These are phyloP conservation scores for Fusarium palustre DNA, from an alignment of 2,329 filamentous ascomycete genomes.

Conservation along the genomic window DNA sequence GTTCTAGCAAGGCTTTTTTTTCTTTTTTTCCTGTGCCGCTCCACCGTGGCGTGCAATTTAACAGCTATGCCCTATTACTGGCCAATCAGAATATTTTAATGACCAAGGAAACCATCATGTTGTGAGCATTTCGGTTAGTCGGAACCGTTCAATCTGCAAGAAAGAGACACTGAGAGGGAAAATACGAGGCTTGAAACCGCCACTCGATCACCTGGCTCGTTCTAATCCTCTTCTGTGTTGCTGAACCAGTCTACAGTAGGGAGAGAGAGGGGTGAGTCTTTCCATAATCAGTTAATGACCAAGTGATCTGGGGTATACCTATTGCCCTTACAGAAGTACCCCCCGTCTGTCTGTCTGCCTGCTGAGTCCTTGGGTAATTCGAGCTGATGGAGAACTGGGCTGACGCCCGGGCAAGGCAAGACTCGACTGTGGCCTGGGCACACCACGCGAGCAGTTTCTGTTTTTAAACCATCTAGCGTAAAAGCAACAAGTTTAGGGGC, in stretches of 20 bases:
- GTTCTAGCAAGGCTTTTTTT: background rate
- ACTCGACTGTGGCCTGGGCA: constrained; percentile 1
- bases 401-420: background rate
- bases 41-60: constrained; percentile 5
- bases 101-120: background rate
- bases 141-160: constrained; percentile 9
- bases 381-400: background rate
- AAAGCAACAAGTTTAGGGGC: constrained; percentile 12
- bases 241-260: background rate
- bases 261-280: constrained; percentile 6
- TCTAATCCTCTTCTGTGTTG: constrained; percentile 10
- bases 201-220: constrained; percentile 6
- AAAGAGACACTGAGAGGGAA: background rate
- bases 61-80: background rate
- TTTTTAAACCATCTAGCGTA: constrained; percentile 29
- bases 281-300: constrained; percentile 11
- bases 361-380: background rate
- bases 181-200: constrained; percentile 35
- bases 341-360: background rate
- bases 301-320: constrained; percentile 1
- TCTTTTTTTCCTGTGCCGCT: background rate
- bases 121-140: constrained; percentile 14
- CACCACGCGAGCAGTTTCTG: constrained; percentile 44
- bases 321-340: background rate
- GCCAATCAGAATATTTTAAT: constrained; percentile 9